Conservation (phyloP, 2,329 filamentous ascomycete species). For the Hypoxylon rubiginosum region DNA sequence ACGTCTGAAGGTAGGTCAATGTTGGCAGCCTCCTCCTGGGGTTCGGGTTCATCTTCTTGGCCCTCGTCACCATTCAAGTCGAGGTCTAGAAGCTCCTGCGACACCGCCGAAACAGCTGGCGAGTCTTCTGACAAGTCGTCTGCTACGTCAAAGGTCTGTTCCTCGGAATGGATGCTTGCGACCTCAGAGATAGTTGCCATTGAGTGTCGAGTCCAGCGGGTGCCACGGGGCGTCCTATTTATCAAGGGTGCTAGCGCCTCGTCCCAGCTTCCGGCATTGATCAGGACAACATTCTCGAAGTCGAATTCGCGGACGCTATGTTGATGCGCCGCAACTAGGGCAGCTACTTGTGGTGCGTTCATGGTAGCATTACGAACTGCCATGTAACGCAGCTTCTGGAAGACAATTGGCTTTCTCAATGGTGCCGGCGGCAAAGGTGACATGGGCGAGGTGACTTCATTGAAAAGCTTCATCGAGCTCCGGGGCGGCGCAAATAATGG, state of each 20-base stretch:
- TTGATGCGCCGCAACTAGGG: conserved; percentile 76
- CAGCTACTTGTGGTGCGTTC: conserved; percentile 77
- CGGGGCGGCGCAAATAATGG: conserved; percentile 73
- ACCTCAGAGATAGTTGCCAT: conserved; percentile 52
- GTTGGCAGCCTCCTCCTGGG: conserved; percentile 49
- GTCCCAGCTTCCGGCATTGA: conserved; percentile 80
- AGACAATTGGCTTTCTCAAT: conserved; percentile 69
- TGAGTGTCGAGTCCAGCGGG: conserved; percentile 60
- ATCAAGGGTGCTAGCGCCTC: conserved; percentile 82
- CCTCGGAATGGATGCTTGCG: conserved; percentile 44
- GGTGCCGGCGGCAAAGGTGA: conserved; percentile 69
- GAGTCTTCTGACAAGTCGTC: conserved; percentile 63
- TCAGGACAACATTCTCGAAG: conserved; percentile 80
- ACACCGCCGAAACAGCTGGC: conserved; percentile 67
- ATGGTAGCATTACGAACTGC: conserved; percentile 79
- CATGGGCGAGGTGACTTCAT: conserved; percentile 75
- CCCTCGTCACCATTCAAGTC: conserved; percentile 53
- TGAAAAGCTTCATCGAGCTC: conserved; percentile 69
- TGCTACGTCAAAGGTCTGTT: conserved; percentile 49
- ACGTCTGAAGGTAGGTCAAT: conserved; percentile 52
- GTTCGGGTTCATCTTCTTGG: conserved; percentile 50
- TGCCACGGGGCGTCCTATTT: conserved; percentile 58
- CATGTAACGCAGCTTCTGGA: conserved; percentile 76
- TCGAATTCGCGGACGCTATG: conserved; percentile 80
- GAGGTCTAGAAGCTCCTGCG: conserved; percentile 62